Conservation (phyloP, 305 asterid genomes). For the Solanum hybrid region DNA sequence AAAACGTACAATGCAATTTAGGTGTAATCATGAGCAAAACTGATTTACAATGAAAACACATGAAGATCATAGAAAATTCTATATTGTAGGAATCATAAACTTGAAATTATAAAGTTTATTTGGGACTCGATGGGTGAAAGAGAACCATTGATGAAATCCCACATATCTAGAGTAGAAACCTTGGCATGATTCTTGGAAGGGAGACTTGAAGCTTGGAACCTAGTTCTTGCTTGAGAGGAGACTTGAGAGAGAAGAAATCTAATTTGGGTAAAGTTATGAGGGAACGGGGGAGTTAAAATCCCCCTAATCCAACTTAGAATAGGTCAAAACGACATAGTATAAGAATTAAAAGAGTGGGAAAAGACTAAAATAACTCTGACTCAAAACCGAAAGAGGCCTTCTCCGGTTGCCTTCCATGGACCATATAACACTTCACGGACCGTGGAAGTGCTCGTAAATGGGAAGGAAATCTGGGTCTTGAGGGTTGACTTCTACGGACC, state of each 20-base stretch:
- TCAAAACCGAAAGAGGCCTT: neutral
- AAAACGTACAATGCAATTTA: too few relatives aligned
- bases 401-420: neutral
- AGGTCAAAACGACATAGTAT: neutral
- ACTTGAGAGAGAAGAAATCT: too few relatives aligned
- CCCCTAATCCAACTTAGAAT: neutral
- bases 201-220: too few relatives aligned
- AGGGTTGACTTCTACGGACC: neutral
- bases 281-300: neutral
- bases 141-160: neutral
- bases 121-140: neutral
- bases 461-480: neutral
- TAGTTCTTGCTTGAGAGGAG: too few relatives aligned
- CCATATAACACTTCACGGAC: neutral
- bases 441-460: neutral
- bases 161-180: neutral
- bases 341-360: neutral
- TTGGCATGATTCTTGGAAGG: neutral
- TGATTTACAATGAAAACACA: neutral
- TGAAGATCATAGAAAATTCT: neutral
- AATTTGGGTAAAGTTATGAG: neutral
- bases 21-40: too few relatives aligned
- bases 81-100: neutral
- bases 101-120: too few relatives aligned
- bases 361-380: neutral